phyloP scores from a whole-genome alignment of 768 basidiomycete species.

The Podaxis sp. region DNA sequence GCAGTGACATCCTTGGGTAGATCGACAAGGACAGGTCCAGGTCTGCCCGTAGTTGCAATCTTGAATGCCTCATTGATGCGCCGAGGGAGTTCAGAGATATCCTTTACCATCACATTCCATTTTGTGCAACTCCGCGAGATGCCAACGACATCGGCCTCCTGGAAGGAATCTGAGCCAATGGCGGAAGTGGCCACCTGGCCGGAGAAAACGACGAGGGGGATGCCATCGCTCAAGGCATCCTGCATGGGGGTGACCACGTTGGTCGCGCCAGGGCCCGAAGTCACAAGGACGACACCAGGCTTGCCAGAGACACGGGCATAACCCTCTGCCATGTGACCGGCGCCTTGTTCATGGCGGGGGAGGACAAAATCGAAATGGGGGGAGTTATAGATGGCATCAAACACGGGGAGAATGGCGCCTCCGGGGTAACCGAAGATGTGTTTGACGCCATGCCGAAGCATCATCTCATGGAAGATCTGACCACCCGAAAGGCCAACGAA shows the following conservation, averaged over 20 bases:
- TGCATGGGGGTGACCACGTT: constrained; percentile 99
- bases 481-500: constrained; percentile 96
- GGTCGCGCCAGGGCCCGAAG: constrained; percentile 96
- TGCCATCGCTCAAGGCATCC: constrained; percentile 92
- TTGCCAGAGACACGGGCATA: constrained; percentile 98
- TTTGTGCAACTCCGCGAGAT: constrained; percentile 98
- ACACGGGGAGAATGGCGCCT: constrained; percentile 98
- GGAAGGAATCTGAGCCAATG: constrained; percentile 99
- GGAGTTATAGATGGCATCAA: constrained; percentile 98
- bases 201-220: constrained; percentile 92
- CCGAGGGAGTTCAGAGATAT: constrained; percentile 89
- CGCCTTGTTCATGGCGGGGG: constrained; percentile 96
- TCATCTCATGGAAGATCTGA: constrained; percentile 99
- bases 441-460: constrained; percentile 94
- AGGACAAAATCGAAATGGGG: constrained; percentile 93
- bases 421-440: constrained; percentile 98
- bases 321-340: constrained; percentile 98
- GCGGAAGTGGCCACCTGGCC: constrained; percentile 99
- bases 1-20: constrained; percentile 99
- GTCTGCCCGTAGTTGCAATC: constrained; percentile 95
- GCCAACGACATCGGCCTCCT: constrained; percentile 96
- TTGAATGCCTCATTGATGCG: constrained; percentile 99
- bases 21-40: constrained; percentile 97
- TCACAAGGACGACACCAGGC: constrained; percentile 97
- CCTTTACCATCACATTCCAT: constrained; percentile 99